These are phyloP conservation scores for Davidsoniella virescens DNA, from an alignment of 2,329 filamentous ascomycete genomes.

Conservation along the genomic window DNA sequence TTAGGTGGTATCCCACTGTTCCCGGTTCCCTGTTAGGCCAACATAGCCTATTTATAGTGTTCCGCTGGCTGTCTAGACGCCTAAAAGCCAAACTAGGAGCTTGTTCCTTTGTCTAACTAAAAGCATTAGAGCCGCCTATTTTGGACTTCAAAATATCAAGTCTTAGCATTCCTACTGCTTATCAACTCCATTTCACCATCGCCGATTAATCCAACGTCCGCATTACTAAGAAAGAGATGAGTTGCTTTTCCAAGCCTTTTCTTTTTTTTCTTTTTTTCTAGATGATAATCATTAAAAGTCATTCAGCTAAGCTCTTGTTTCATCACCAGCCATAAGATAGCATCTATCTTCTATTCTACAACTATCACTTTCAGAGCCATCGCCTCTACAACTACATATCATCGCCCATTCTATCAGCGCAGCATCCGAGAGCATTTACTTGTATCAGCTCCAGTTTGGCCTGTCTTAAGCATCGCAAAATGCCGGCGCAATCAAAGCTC, in stretches of 20 bases:
- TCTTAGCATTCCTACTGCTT: not conserved
- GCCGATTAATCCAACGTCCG: no score
- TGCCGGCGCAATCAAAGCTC: slow-evolving; percentile 12
- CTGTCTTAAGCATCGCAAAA: slow-evolving; percentile 16
- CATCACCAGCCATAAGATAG: not conserved
- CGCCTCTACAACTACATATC: not conserved
- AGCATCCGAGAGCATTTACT: not conserved
- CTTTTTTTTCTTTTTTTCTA: no score
- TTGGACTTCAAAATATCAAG: not conserved
- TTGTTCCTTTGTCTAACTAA: not conserved
- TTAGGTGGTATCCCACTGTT: no score
- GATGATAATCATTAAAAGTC: no score
- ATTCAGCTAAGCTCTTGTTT: no score
- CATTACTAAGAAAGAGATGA: no score
- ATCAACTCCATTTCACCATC: no score
- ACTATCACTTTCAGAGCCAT: not conserved
- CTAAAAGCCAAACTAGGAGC: not conserved
- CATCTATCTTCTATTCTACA: not conserved
- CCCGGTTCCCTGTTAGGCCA: not conserved
- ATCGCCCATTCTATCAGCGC: not conserved
- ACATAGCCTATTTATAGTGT: not conserved
- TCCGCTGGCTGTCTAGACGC: not conserved
- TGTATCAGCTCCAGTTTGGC: not conserved
- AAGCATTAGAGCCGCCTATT: not conserved
- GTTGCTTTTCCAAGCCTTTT: no score